Evolutionary conservation across 2,329 filamentous ascomycete genomes (phyloP).

Genomic region (Pyrenophora tritici-repentis): DNA sequence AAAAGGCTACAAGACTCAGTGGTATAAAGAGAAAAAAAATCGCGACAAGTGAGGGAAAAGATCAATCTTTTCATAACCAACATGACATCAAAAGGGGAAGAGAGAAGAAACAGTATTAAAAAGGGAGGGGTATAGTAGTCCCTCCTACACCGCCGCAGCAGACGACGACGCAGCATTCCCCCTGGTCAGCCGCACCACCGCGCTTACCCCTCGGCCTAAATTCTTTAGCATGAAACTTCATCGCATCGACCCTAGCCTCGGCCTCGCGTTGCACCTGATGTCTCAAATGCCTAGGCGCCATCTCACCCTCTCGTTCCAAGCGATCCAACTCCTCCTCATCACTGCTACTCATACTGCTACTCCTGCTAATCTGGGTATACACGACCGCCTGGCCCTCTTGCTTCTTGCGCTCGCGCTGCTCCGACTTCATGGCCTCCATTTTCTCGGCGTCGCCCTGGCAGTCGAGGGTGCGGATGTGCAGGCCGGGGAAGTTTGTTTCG

Average conservation of each 20-base stretch:
- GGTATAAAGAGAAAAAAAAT: neutral
- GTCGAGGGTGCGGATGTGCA: conserved; percentile 74
- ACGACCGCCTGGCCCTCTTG: conserved; percentile 57
- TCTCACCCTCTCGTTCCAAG: conserved; percentile 31
- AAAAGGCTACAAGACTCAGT: too few relatives aligned
- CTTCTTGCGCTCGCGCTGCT: conserved; percentile 77
- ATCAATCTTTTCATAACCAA: neutral
- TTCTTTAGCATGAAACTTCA: conserved; percentile 34
- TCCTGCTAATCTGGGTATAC: conserved; percentile 58
- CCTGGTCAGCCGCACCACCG: conserved; percentile 21
- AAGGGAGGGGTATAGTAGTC: neutral
- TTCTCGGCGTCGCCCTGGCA: conserved; percentile 73
- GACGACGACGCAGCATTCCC: conserved; percentile 1
- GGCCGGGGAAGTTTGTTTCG: conserved; percentile 72
- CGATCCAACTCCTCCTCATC: conserved; percentile 63
- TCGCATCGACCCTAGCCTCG: conserved; percentile 24
- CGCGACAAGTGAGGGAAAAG: too few relatives aligned
- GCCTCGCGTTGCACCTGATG: conserved; percentile 38
- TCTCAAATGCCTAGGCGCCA: conserved; percentile 30
- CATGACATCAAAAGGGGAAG: neutral
- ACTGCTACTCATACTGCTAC: conserved; percentile 57
- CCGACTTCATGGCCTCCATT: conserved; percentile 74
- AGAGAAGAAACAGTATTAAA: neutral
- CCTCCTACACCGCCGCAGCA: neutral
- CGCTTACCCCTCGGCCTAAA: conserved; percentile 28